Evolutionary conservation across 257 asterid species (phyloP), one percentile per base, ranked within the genome.

Genomic region (Mitragyna speciosa): DNA sequence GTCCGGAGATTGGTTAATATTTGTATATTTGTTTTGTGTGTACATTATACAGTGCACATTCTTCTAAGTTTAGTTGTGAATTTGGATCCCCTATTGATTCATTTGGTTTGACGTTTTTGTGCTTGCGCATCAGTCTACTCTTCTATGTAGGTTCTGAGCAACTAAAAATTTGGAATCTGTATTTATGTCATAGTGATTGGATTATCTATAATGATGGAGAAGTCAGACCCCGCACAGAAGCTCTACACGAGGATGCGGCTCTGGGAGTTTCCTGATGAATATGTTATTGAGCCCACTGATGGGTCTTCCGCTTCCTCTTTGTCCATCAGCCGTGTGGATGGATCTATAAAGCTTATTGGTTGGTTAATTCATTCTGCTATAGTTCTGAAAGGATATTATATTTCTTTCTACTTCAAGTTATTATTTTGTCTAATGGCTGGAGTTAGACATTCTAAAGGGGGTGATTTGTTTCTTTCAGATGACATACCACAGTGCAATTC

Each of bases 251-350:
- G 97, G 85, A 88, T 95, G 98, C 90, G 97, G 45, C 87, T 95
- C 11, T 93, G 98, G 98, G 98, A 95, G 83, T 95, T 95, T 68
- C 88, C 94, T 1, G 93, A 92, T 81, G 96, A 93, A 72, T 95
- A 92, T 65, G 82, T 95, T 24, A 75, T 95, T 43, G 98, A 95
- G 87, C 97, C 99, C 5, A 90, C 89, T 39, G 98, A 93, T 78
- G 97, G 99, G 65, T 91, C 97, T 56, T 87, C 92, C 65, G 89
- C 91, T 49, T 88, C 90, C 19, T 91, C 85, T 82, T 75, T 93
- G 85, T 79, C 89, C 66, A 85, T 96, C 88, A 90, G 89, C 66
- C 96, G 95, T 77, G 72, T 59, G 63, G 88, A 88, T 80, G 97
- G 91, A 31, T 91, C 97, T 79, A 82, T 92, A 82, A 85, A 79